phyloP scores from a whole-genome alignment of 768 basidiomycete genomes.

The Terana coerulea region DNA sequence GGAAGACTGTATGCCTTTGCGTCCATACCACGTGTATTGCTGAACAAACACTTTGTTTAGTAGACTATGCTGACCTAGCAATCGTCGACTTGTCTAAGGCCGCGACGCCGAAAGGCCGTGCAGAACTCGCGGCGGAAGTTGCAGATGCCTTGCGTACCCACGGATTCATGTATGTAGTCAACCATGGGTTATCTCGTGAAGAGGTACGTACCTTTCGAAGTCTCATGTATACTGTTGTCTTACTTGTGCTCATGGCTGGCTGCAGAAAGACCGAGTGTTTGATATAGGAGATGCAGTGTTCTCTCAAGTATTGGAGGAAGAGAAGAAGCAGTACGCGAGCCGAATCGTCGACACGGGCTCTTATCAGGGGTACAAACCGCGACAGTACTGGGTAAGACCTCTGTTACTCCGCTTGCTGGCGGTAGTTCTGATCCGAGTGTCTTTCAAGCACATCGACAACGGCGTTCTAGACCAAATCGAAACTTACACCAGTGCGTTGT shows the following conservation, averaged over 20 bases:
- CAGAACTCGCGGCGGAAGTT: constrained; percentile 21
- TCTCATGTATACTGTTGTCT: background rate
- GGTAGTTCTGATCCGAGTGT: background rate
- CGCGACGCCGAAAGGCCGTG: constrained; percentile 24
- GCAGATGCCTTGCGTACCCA: constrained; percentile 25
- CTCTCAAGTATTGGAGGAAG: constrained; percentile 28
- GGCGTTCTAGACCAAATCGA: constrained; percentile 65
- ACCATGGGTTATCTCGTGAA: constrained; percentile 26
- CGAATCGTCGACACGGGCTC: constrained; percentile 39
- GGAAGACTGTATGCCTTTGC: constrained; percentile 30
- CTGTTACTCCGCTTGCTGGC: background rate
- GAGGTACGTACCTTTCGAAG: constrained; percentile 17
- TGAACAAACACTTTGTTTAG: constrained; percentile 10
- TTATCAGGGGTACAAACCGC: constrained; percentile 54
- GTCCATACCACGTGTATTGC: constrained; percentile 20
- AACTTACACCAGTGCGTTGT: constrained; percentile 52
- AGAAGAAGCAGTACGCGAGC: constrained; percentile 29
- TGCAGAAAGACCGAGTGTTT: constrained; percentile 31
- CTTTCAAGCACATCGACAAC: constrained; percentile 50
- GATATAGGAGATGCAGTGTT: constrained; percentile 36
- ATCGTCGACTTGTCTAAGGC: constrained; percentile 28
- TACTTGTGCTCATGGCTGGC: background rate
- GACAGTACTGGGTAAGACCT: constrained; percentile 46
- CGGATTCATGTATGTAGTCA: constrained; percentile 31
- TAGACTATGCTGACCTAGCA: constrained; percentile 31